Conservation (phyloP, 306 rosid genomes). For the Sesbania bispinosa region DNA sequence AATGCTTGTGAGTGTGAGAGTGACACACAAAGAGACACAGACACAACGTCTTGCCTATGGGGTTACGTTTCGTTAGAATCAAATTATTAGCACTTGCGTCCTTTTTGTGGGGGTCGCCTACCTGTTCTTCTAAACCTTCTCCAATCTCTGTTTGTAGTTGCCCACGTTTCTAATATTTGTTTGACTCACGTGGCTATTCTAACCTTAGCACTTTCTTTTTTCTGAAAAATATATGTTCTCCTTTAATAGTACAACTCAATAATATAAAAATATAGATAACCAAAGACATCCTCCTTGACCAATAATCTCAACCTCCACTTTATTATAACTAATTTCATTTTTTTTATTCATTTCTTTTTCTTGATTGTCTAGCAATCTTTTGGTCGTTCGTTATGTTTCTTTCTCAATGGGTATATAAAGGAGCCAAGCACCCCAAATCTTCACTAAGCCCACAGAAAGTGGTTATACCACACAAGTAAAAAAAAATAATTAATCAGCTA, state of each 20-base stretch:
- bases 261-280: neutral
- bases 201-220: neutral
- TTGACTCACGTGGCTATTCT: slow-evolving; percentile 24
- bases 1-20: neutral
- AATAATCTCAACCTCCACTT: slow-evolving; percentile 6
- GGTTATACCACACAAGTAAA: neutral
- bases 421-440: neutral
- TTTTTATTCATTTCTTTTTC: neutral
- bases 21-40: neutral
- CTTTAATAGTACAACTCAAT: neutral
- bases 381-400: slow-evolving; percentile 4
- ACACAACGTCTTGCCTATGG: neutral
- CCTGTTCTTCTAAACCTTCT: slow-evolving; percentile 2
- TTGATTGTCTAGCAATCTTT: neutral
- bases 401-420: slow-evolving; percentile 24
- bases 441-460: neutral
- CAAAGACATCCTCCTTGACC: slow-evolving; percentile 35
- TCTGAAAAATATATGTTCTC: neutral
- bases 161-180: slow-evolving; percentile 22
- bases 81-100: neutral
- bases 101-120: neutral
- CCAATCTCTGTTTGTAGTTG: slow-evolving; percentile 7
- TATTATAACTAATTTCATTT: neutral
- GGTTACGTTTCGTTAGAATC: neutral
- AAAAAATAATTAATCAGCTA: neutral